phyloP scores from a whole-genome alignment of 148 eudicot species.

The Rhododendron mucronatum region DNA sequence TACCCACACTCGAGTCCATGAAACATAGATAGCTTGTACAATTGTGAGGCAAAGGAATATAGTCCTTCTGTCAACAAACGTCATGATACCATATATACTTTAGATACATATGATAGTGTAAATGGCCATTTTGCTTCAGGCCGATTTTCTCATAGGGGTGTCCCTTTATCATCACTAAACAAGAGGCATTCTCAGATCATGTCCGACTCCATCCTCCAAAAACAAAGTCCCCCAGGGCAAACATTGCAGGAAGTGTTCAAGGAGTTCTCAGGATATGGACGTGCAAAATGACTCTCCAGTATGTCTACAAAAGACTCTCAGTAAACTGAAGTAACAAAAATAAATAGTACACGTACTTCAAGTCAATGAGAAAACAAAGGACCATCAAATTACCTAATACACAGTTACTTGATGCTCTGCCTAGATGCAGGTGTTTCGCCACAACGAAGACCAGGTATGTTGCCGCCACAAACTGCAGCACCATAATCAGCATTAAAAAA shows the following conservation, averaged over 20 bases:
- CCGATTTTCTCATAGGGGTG: background rate
- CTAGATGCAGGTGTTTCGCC: slow-evolving; percentile 21
- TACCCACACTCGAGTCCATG: background rate
- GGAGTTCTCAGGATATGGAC: background rate
- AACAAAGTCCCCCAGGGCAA: background rate
- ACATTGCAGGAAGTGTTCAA: background rate
- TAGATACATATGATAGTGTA: background rate
- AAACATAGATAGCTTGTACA: background rate
- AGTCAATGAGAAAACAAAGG: background rate
- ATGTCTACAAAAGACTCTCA: background rate
- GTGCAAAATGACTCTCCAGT: background rate
- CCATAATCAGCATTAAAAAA: slow-evolving; percentile 30
- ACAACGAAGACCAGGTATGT: slow-evolving; percentile 34
- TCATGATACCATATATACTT: background rate
- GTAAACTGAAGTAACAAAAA: background rate
- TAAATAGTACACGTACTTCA: background rate
- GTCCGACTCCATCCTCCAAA: background rate
- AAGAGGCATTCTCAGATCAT: slow-evolving; percentile 7
- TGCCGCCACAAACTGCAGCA: slow-evolving; percentile 47
- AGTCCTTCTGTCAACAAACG: background rate
- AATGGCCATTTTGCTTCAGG: background rate
- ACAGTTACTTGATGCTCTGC: slow-evolving; percentile 30
- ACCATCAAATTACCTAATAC: slow-evolving; percentile 34
- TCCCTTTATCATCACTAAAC: background rate
- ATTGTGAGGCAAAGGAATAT: background rate